Evolutionary conservation across 768 basidiomycete species (phyloP).

Genomic region (Rhizopogon sp.): DNA sequence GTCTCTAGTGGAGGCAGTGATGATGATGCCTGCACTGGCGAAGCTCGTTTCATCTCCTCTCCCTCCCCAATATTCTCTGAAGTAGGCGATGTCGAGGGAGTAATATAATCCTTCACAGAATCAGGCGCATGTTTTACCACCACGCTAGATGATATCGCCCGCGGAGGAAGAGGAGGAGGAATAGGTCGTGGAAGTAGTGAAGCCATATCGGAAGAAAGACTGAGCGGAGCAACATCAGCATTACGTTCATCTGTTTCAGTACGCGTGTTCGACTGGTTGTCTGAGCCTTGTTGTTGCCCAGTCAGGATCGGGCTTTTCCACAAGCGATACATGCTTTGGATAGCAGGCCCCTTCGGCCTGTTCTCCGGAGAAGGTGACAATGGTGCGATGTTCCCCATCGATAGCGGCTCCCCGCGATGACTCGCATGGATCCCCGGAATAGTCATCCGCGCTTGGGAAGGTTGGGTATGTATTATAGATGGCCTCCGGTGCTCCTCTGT

Average conservation of each 20-base stretch:
- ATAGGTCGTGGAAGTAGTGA: slow-evolving; percentile 21
- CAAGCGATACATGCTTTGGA: slow-evolving; percentile 68
- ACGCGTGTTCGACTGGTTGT: slow-evolving; percentile 4
- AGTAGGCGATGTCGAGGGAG: slow-evolving; percentile 32
- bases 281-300: slow-evolving; percentile 20
- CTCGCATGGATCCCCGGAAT: slow-evolving; percentile 86
- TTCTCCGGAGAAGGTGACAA: slow-evolving; percentile 34
- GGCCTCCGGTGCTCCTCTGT: slow-evolving; percentile 24
- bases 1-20: slow-evolving; percentile 1
- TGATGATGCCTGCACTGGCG: slow-evolving; percentile 15
- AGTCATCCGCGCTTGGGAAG: slow-evolving; percentile 72
- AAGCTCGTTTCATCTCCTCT: slow-evolving; percentile 32
- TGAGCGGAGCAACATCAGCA: slow-evolving; percentile 25
- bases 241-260: slow-evolving; percentile 17
- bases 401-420: slow-evolving; percentile 82
- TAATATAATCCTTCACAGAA: slow-evolving; percentile 15
- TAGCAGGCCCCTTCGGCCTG: slow-evolving; percentile 43
- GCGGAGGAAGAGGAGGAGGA: slow-evolving; percentile 39
- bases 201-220: slow-evolving; percentile 18
- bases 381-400: slow-evolving; percentile 70
- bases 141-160: slow-evolving; percentile 27
- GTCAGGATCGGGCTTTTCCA: slow-evolving; percentile 54
- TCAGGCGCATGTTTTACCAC: slow-evolving; percentile 26
- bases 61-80: slow-evolving; percentile 51
- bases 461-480: slow-evolving; percentile 68